Base-by-base conservation (phyloP, 2,329 filamentous ascomycete species). In the Paecilomyces sp. region DNA sequence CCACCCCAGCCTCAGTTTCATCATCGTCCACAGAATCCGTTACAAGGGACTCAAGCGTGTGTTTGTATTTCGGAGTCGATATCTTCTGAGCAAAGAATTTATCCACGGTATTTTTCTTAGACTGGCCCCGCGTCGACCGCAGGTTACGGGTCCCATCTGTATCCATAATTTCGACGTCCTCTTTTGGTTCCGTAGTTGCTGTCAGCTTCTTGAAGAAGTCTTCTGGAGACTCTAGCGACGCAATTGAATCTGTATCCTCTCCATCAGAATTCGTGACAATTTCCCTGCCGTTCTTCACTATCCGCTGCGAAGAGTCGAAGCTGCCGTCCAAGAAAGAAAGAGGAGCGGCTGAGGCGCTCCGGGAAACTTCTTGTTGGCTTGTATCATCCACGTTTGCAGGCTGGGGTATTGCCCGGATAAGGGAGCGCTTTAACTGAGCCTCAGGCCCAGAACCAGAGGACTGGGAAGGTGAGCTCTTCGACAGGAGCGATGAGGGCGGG, bases 261-360 rank as follows among this genome's bases (percentile, higher is more conserved):
- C 88, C 88, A 67, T 92, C 90, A 0, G 90, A 92, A 58, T 84
- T 87, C 54, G 81, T 81, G 50, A 92, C 78, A 2, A 81, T 70
- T 58, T 80, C 73, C 57, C 79, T 70, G 2, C 83, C 83, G 65
- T 81, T 76, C 60, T 78, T 88, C 58, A 88, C 76, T 12, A 84
- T 74, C 66, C 85, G 78, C 70, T 84, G 77, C 60, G 79, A 75
- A 55, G 66, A 68, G 50, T 60, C 64, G 47, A 68, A 67, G 57
- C 67, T 70, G 41, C 60, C 59, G 28, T 60, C 66, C 3, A 66
- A 41, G 33, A 65, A 66, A 8, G 65, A 66, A 15, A 61, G 60
- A 15, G 56, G 58, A 3, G 55, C 54, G 6, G 56, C 47, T 12
- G 64, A 63, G 9, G 58, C 64, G 3, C 65, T 67, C 53, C 63